Conservation (phyloP, 805 yeast genomes). For the Candida awuae region DNA sequence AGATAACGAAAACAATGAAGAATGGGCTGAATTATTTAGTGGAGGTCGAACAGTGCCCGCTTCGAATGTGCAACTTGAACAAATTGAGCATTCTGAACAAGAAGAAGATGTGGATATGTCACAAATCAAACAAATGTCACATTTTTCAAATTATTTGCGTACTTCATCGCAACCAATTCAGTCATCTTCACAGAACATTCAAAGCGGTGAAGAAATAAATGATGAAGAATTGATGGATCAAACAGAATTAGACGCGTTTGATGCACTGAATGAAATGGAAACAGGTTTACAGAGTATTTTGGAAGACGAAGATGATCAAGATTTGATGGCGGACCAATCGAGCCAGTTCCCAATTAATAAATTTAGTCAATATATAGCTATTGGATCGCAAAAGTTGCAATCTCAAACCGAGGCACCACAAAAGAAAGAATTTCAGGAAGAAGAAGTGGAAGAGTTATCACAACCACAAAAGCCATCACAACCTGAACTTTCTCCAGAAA, state of each 20-base stretch:
- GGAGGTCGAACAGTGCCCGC: too few species aligned
- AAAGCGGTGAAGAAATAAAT: background rate
- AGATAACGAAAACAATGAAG: conserved; percentile 5
- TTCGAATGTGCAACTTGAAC: too few species aligned
- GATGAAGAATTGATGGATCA: background rate
- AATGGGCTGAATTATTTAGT: conserved; percentile 13
- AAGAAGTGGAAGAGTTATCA: background rate
- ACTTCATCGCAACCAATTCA: conserved; percentile 12
- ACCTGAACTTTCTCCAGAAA: too few species aligned
- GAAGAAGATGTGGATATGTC: conserved; percentile 4
- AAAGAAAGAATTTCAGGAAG: too few species aligned
- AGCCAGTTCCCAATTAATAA: too few species aligned
- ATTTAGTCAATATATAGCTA: too few species aligned
- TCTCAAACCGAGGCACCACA: too few species aligned
- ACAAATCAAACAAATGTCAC: conserved; percentile 7
- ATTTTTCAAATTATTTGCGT: conserved; percentile 10
- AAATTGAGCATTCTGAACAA: background rate
- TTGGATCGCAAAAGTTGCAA: too few species aligned
- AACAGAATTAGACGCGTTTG: background rate
- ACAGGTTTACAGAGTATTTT: background rate
- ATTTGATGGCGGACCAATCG: too few species aligned
- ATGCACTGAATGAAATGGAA: background rate
- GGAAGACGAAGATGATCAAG: too few species aligned
- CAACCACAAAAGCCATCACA: background rate
- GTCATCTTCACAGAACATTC: background rate